phyloP scores from a whole-genome alignment of 306 rosid species.

The Styphnolobium japonicum region DNA sequence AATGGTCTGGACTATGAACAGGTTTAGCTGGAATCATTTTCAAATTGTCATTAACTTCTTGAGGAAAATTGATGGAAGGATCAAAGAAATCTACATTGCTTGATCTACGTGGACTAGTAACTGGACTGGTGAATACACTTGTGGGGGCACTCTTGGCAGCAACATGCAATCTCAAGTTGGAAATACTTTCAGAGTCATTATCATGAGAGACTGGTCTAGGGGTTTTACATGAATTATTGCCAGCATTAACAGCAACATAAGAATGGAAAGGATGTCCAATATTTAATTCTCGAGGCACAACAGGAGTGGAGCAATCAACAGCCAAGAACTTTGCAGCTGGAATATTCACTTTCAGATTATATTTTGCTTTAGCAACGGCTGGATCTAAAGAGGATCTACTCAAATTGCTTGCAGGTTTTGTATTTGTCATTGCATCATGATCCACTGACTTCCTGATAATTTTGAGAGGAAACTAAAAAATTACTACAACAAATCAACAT shows the following conservation, averaged over 20 bases:
- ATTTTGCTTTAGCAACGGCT: background rate
- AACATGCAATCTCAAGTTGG: constrained; percentile 26
- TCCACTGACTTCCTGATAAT: constrained; percentile 40
- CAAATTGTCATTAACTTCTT: constrained; percentile 28
- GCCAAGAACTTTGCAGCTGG: background rate
- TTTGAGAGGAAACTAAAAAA: background rate
- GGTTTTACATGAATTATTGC: constrained; percentile 10
- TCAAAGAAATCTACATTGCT: constrained; percentile 29
- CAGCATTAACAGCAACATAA: constrained; percentile 10
- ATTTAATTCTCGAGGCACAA: constrained; percentile 19
- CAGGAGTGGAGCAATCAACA: constrained; percentile 15
- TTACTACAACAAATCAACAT: background rate
- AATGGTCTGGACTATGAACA: constrained; percentile 33
- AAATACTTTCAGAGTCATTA: background rate
- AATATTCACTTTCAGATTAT: constrained; percentile 20
- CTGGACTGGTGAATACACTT: constrained; percentile 54
- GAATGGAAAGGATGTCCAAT: constrained; percentile 14
- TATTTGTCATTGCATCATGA: constrained; percentile 11
- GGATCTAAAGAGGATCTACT: constrained; percentile 22
- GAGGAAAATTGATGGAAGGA: constrained; percentile 7
- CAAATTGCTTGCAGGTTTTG: constrained; percentile 16
- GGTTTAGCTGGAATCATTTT: constrained; percentile 22
- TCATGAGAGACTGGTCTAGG: constrained; percentile 25
- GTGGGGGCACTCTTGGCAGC: constrained; percentile 64
- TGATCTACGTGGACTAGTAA: constrained; percentile 54